Percentiles rank a stretch among this genome's conserved stretches.
Evolutionary conservation across 2,329 filamentous ascomycete genomes (phyloP).

Genomic region (Aotearoamyces nothofagi): DNA sequence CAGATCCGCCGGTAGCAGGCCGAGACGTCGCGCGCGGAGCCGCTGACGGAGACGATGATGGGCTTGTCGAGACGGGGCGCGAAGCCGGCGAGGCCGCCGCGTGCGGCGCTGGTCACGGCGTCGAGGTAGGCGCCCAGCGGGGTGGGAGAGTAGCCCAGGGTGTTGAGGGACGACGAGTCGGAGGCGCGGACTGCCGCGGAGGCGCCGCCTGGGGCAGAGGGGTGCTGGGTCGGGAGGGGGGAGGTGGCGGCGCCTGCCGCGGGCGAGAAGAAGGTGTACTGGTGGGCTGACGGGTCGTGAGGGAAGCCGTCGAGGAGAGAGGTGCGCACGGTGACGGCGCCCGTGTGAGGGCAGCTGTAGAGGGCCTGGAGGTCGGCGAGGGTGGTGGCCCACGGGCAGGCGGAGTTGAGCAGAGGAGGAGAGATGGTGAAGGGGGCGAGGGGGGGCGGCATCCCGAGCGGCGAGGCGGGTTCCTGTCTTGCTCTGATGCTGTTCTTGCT

Average conservation of each 20-base stretch:
- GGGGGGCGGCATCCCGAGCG: background rate
- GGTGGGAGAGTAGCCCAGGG: conserved; percentile 57
- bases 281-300: conserved; percentile 44
- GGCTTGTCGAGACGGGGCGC: conserved; percentile 28
- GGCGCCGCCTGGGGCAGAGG: conserved; percentile 3
- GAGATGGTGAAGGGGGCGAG: conserved; percentile 7
- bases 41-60: conserved; percentile 59
- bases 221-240: too few relatives aligned
- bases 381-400: conserved; percentile 62
- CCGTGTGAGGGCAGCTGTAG: conserved; percentile 45
- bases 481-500: too few relatives aligned
- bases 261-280: conserved; percentile 49
- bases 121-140: conserved; percentile 41
- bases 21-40: conserved; percentile 38
- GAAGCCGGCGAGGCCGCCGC: conserved; percentile 19
- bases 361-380: conserved; percentile 43
- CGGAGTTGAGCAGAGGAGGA: conserved; percentile 54
- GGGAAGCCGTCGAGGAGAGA: conserved; percentile 48
- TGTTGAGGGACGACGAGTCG: conserved; percentile 43
- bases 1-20: conserved; percentile 36
- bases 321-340: conserved; percentile 63
- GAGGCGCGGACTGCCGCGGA: conserved; percentile 5
- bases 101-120: conserved; percentile 33
- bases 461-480: too few relatives aligned
- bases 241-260: conserved; percentile 17